These are phyloP conservation scores for Oryza brachyantha DNA, from an alignment of 176 grass and related monocot genomes.

Conservation along the genomic window DNA sequence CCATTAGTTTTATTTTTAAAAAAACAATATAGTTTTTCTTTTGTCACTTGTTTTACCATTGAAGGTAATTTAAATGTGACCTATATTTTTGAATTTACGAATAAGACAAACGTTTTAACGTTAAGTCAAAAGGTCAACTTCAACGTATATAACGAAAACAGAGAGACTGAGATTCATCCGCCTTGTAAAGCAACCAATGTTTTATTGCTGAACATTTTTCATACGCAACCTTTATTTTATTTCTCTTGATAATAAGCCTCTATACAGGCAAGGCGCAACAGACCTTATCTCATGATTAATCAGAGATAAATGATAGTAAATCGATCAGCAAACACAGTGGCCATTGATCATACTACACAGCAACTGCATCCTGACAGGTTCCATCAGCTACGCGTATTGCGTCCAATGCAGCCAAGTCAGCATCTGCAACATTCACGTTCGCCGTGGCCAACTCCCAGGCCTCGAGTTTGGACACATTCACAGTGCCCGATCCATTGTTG, in stretches of 20 bases:
- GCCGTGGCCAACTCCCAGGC: constrained; percentile 55
- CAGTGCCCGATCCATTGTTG: constrained; percentile 48
- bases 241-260: background rate
- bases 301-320: background rate
- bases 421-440: constrained; percentile 27
- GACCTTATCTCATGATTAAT: background rate
- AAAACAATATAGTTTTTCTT: too few species aligned
- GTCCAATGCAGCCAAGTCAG: constrained; percentile 10
- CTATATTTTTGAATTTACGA: too few species aligned
- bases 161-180: too few species aligned
- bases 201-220: background rate
- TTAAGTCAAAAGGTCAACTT: too few species aligned
- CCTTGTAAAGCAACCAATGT: background rate
- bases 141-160: too few species aligned
- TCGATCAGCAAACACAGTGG: background rate
- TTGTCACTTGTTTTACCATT: too few species aligned
- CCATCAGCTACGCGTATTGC: background rate
- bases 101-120: too few species aligned
- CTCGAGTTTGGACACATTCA: constrained; percentile 49
- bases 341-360: background rate
- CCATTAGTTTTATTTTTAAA: too few species aligned
- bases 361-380: background rate
- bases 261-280: background rate
- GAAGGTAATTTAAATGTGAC: too few species aligned
- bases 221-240: background rate